Evolutionary conservation across 1,284 basidiomycete genomes (phyloP).

Genomic region (Tetrapyrgos nigripes): DNA sequence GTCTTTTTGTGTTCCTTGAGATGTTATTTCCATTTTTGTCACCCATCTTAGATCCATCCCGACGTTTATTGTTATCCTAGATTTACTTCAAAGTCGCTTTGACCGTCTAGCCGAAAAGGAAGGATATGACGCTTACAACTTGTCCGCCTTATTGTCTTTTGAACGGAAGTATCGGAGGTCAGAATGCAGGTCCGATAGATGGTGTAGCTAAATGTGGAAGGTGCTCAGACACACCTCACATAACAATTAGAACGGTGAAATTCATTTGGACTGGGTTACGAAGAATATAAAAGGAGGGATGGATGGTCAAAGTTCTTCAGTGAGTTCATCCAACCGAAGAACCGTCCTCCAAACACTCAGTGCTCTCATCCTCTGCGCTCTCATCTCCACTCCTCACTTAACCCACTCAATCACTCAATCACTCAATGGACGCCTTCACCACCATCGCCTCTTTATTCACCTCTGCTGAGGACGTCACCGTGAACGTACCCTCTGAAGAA

Average conservation of each 20-base stretch:
- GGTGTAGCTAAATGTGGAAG: background rate
- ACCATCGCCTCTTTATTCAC: conserved; percentile 15
- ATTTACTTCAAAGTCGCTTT: background rate
- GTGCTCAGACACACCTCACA: background rate
- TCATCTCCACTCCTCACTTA: background rate
- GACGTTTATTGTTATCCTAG: background rate
- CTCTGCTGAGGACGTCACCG: conserved; percentile 11
- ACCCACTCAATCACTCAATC: background rate
- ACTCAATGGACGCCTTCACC: conserved; percentile 16
- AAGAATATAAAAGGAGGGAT: background rate
- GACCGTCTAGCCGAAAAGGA: too few species aligned
- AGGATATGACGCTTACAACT: background rate
- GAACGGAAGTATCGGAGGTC: background rate
- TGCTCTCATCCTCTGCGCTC: background rate
- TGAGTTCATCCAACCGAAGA: background rate
- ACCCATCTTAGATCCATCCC: background rate
- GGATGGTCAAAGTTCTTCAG: background rate
- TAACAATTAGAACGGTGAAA: background rate
- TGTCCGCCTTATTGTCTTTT: background rate
- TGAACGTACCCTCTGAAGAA: conserved; percentile 19
- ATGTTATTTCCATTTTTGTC: background rate
- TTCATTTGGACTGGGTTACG: too few species aligned
- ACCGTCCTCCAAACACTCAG: background rate
- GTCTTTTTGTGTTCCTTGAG: background rate
- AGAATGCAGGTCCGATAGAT: background rate